phyloP scores from a whole-genome alignment of 805 yeast species.

The Ogataea salicorniae region DNA sequence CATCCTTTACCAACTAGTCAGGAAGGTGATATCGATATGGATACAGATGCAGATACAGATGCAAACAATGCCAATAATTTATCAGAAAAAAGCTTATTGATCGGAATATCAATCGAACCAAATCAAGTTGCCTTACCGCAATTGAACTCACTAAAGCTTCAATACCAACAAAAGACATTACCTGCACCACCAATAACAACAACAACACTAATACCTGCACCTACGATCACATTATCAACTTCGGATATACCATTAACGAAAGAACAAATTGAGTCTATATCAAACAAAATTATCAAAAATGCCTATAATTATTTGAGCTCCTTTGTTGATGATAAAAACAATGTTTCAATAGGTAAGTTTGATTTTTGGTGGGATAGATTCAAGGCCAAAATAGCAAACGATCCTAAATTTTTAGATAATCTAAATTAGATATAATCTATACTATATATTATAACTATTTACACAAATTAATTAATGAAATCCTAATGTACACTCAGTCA shows the following conservation, averaged over 20 bases:
- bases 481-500: no score
- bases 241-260: conserved; percentile 18
- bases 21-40: conserved; percentile 44
- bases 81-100: conserved; percentile 22
- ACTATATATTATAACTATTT: no score
- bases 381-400: conserved; percentile 64
- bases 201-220: conserved; percentile 29
- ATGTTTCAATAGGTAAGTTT: conserved; percentile 80
- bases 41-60: conserved; percentile 30
- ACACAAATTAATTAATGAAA: no score
- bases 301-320: conserved; percentile 90
- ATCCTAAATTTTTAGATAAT: conserved; percentile 74
- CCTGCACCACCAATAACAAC: conserved; percentile 14
- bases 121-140: conserved; percentile 57
- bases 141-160: conserved; percentile 31
- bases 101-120: conserved; percentile 93
- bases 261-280: conserved; percentile 48
- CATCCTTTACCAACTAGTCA: conserved; percentile 3
- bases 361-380: conserved; percentile 97
- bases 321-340: conserved; percentile 75
- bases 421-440: conserved; percentile 17
- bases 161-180: conserved; percentile 17
- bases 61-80: conserved; percentile 1
- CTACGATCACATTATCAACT: conserved; percentile 31
- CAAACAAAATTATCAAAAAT: conserved; percentile 83